Base-by-base conservation (phyloP, 768 basidiomycete species). In the Rhizopogon rudus region DNA sequence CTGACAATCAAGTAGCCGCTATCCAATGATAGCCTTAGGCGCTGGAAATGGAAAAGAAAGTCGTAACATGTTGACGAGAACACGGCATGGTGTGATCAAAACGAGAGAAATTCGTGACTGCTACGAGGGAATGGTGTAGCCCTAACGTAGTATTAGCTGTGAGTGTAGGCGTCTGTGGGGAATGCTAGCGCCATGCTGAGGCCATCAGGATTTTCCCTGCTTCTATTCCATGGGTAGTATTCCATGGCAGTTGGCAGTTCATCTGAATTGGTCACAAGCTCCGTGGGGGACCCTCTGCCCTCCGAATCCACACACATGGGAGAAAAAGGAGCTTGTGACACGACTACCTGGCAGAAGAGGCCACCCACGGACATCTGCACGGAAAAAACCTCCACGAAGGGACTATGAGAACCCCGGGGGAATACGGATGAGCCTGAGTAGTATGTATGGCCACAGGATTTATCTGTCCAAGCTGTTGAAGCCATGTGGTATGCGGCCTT, bases 21-120 rank as follows among this genome's bases (percentile, higher is more conserved):
- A 14, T 14, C 46, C 46, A 49, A 46, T 33, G 31, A 46, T 46
- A 14, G 25, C 25, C 25, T 25, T 25, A 25, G 50, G 53, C 54
- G 60, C 49, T 1, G 20, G 10, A 20, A 52, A 5, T 4, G n/a
- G 29, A 56, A 65, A 57, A 55, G 6, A 50, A 57, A 22, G 43
- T 39, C 25, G 25, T 25, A 25, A 25, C 25, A 5, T 49, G n/a
- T 17, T 12, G 13, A 51, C 59, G 55, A 52, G 33, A 33, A 39
- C 31, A 44, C 7, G 17, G 33, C 46, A 49, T 25, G 44, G 44
- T 54, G 57, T 56, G 55, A 61, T 65, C 51, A 52, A 56, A 55
- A 50, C 35, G 51, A 57, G 51, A 44, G 54, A 43, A 46, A 41
- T 33, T 13, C 44, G 49, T 53, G 60, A 57, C 52, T 35, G 20